Base-by-base conservation (phyloP, 2,329 filamentous ascomycete species). In the Epichloe hybrida region DNA sequence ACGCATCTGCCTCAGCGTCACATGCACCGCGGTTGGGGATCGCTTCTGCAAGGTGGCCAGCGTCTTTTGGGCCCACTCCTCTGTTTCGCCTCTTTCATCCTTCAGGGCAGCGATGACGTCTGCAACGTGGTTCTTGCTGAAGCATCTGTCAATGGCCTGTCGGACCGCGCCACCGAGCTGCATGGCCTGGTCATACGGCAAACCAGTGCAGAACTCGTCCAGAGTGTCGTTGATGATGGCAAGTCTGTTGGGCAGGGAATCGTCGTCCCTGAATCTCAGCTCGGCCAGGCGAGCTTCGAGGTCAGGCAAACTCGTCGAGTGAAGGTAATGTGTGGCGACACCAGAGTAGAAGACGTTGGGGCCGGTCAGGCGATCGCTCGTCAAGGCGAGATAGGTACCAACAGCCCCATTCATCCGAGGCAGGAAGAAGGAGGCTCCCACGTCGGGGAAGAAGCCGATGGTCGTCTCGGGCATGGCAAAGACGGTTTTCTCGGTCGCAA, bases 381-480 rank as follows among this genome's bases (percentile, higher is more conserved):
- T 98, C 56, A 98, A 75, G 20, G 89, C 93, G 42, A 98, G 81
- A 69, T 97, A 98, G 20, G 87, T 95, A 52, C 93, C 93, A 51
- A 95, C 70, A 53, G 82, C 74, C 47, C 93, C 93, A 60, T 94
- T 82, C 75, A 98, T 82, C 55, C 89, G 79, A 15, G 93, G 88
- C 50, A 98, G 75, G 75, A 97, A 97, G 74, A 97, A 98, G 11
- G 88, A 94, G 35, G 85, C 94, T 54, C 93, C 93, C 46, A 98
- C 93, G 62, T 98, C 94, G 6, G 94, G 93, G 76, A 98, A 98
- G 75, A 97, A 96, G 39, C 93, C 93, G 63, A 98, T 98, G 8
- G 82, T 95, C 4, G 93, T 98, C 72, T 98, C 93, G 34, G 93
- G 93, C 93, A 98, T 98, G 59, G 94, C 90, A 62, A 98, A 97